Conservation (phyloP, 2,329 filamentous ascomycete genomes). For the Cadophora malorum region DNA sequence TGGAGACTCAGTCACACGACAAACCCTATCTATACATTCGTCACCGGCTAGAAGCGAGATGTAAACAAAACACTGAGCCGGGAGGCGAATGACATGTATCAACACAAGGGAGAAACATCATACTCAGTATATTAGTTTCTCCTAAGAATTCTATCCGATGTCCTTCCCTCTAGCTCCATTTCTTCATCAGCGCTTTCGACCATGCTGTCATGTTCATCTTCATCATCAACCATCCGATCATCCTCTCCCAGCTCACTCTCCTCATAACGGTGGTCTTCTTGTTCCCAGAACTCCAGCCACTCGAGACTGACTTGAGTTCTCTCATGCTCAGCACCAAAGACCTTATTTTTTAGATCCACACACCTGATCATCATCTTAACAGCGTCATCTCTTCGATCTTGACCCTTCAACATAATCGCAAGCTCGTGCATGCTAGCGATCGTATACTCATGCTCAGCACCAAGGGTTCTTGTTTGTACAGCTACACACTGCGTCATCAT, state of each 20-base stretch:
- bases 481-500: not conserved
- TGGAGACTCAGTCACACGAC: not conserved
- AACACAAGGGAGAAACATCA: not conserved
- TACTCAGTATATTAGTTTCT: not conserved
- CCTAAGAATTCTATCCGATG: not conserved
- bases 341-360: not conserved
- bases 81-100: not conserved
- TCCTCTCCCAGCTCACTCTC: not conserved
- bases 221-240: not conserved
- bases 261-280: not conserved
- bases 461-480: not conserved
- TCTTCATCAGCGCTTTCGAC: not conserved
- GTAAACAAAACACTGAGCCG: not conserved
- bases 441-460: constrained; percentile 23
- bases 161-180: not conserved
- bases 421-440: constrained; percentile 24
- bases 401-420: not conserved
- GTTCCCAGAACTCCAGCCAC: not conserved
- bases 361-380: constrained; percentile 12
- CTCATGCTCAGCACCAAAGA: constrained; percentile 20
- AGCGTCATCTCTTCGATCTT: not conserved
- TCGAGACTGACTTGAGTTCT: not conserved
- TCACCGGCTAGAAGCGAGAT: not conserved
- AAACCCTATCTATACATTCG: not conserved
- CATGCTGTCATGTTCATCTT: not conserved